Conservation (phyloP, 257 asterid species). For the Solanum virginianum region DNA sequence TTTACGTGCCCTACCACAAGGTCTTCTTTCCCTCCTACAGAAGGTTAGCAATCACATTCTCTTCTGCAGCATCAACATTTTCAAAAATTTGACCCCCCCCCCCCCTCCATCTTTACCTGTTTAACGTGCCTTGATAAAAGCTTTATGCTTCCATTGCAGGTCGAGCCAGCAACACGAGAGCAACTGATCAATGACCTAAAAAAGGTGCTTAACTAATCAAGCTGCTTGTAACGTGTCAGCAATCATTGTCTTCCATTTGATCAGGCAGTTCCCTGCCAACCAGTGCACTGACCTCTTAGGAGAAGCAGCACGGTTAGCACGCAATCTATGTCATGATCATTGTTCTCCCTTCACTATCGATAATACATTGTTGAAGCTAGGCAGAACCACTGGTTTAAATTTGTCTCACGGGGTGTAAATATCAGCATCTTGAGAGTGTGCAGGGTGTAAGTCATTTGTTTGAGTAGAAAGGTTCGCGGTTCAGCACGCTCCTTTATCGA, state of each 20-base stretch:
- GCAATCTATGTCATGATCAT: background rate
- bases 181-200: conserved; percentile 49
- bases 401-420: background rate
- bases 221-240: background rate
- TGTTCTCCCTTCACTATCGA: background rate
- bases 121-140: background rate
- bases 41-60: conserved; percentile 28
- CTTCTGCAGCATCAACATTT: background rate
- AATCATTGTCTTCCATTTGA: background rate
- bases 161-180: conserved; percentile 51
- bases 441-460: background rate
- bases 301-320: background rate
- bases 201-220: conserved; percentile 30
- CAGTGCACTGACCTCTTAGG: background rate
- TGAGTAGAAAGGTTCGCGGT: background rate
- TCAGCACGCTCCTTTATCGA: background rate
- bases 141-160: conserved; percentile 30
- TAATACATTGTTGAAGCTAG: background rate
- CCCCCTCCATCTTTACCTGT: background rate
- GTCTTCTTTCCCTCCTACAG: conserved; percentile 58
- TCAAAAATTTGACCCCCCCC: background rate
- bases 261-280: background rate
- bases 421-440: conserved; percentile 2
- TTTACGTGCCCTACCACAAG: conserved; percentile 66
- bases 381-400: background rate